These are phyloP conservation scores for Podila epicladia DNA, from an alignment of 192 early-diverging fungal genomes.

Conservation along the genomic window DNA sequence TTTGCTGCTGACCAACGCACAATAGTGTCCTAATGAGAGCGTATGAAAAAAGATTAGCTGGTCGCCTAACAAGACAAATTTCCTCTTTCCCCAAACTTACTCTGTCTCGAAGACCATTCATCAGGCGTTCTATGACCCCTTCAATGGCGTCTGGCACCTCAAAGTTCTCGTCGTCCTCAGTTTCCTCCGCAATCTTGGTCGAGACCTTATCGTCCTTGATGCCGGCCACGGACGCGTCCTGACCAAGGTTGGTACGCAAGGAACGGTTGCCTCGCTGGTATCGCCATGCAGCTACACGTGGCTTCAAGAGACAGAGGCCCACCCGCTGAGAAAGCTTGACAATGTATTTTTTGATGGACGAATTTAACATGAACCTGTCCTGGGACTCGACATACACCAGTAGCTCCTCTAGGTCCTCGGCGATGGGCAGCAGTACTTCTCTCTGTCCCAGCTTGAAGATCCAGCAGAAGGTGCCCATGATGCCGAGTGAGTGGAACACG, in stretches of 20 bases:
- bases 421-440: constrained; percentile 64
- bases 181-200: constrained; percentile 45
- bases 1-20: constrained; percentile 98
- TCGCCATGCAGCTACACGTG: constrained; percentile 73
- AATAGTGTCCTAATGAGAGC: constrained; percentile 78
- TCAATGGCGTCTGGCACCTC: constrained; percentile 90
- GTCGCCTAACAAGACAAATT: not conserved
- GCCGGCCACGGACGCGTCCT: not conserved
- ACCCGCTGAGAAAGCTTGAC: constrained; percentile 88
- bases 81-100: constrained; percentile 32
- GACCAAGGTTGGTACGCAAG: constrained; percentile 62
- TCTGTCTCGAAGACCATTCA: constrained; percentile 85
- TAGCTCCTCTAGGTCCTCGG: constrained; percentile 55
- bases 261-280: constrained; percentile 77
- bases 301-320: constrained; percentile 81
- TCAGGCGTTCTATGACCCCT: constrained; percentile 81
- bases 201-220: constrained; percentile 29
- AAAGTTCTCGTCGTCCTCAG: constrained; percentile 66
- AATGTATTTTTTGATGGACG: constrained; percentile 80
- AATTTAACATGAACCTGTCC: constrained; percentile 70
- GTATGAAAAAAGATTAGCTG: not conserved
- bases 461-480: constrained; percentile 70
- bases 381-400: constrained; percentile 55
- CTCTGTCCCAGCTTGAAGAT: constrained; percentile 78
- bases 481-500: constrained; percentile 59